Evolutionary conservation across 2,329 filamentous ascomycete species (phyloP), one percentile per base, ranked within the genome.

Genomic region (Cercospora sp.): DNA sequence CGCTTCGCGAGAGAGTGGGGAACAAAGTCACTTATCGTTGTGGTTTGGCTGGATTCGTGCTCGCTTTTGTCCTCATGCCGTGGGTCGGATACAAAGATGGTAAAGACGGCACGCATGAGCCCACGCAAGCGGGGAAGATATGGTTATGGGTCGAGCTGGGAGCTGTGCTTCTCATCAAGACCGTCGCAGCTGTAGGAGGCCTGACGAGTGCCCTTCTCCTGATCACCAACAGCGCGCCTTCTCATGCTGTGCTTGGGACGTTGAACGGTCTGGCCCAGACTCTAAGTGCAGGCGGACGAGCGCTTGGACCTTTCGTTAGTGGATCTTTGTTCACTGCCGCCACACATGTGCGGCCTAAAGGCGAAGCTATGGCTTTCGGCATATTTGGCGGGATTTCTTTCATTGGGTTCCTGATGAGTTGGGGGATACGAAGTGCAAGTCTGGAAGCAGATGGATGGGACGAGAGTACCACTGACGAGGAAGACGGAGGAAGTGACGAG

Each of bases 241-340:
- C 94, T 7, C 88, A 94, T 78, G 89, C 91, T 5, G 93, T 92
- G 0, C 86, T 99, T 0, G 95, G 95, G 3, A 93, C 92, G 0
- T 85, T 99, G 28, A 97, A 99, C 76, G 95, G 95, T 9, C 86
- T 98, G 33, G 95, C 95, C 0, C 95, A 99, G 79, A 97, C 93
- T 0, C 87, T 99, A 0, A 97, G 93, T 0, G 95, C 95, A 0
- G 92, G 92, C 0, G 95, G 95, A 8, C 89, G 95, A 68, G 93
- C 94, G 53, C 87, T 93, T 0, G 95, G 95, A 0, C 95, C 95
- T 0, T 94, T 98, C 72, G 83, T 97, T 0, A 95, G 93, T 0
- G 95, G 95, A 0, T 89, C 89, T 0, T 83, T 99, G 0, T 99
- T 97, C 79, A 92, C 92, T 0, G 82, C 94, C 0, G 90, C 93